phyloP scores from a whole-genome alignment of 2,329 filamentous ascomycete genomes.

The Celoporthe dispersa region DNA sequence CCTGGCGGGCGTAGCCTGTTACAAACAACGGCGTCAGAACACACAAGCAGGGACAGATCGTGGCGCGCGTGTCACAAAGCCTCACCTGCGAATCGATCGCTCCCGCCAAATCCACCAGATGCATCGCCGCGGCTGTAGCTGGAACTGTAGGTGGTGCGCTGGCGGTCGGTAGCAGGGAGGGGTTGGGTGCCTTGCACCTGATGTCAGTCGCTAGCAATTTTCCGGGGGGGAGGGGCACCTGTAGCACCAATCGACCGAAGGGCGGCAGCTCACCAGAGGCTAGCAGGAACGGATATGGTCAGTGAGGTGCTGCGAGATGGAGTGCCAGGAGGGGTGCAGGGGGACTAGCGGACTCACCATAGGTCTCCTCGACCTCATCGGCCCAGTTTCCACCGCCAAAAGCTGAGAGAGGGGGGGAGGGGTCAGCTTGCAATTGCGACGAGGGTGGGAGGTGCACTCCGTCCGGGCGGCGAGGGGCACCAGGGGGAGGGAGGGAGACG shows the following conservation, averaged over 20 bases:
- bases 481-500: constrained; percentile 46
- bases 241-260: not conserved
- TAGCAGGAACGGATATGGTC: constrained; percentile 18
- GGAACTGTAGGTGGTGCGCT: constrained; percentile 38
- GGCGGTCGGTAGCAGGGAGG: constrained; percentile 55
- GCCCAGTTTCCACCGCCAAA: constrained; percentile 83
- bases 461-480: constrained; percentile 18
- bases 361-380: constrained; percentile 95
- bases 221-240: too few relatives aligned
- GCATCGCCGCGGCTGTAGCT: constrained; percentile 40
- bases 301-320: constrained; percentile 30
- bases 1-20: constrained; percentile 55
- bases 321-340: constrained; percentile 28
- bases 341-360: constrained; percentile 62
- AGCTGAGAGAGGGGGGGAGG: constrained; percentile 39
- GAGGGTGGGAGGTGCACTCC: constrained; percentile 34
- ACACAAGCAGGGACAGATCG: not conserved
- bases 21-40: constrained; percentile 27
- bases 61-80: not conserved
- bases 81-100: constrained; percentile 35
- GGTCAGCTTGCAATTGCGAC: constrained; percentile 35
- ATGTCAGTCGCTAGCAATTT: constrained; percentile 15
- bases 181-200: constrained; percentile 57
- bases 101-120: constrained; percentile 28
- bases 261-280: constrained; percentile 42